phyloP scores from a whole-genome alignment of 805 yeast genomes.

The Danielia reshetovae region DNA sequence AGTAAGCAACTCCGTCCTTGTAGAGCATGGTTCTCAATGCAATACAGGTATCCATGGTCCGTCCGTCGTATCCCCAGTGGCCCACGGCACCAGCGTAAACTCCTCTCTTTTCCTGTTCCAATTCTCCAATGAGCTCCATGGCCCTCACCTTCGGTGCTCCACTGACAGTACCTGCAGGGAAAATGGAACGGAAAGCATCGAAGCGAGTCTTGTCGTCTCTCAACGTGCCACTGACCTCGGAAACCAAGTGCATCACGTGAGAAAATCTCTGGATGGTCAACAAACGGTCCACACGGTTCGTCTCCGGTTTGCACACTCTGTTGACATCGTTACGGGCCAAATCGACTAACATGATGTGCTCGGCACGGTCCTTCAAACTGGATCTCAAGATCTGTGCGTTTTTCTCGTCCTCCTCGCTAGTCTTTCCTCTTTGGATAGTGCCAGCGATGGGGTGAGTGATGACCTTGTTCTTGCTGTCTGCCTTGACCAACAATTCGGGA shows the following conservation, averaged over 20 bases:
- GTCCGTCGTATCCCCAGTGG: conserved; percentile 94
- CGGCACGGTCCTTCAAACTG: conserved; percentile 91
- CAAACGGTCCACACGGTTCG: conserved; percentile 84
- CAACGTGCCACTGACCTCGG: conserved; percentile 89
- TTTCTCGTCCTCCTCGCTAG: conserved; percentile 85
- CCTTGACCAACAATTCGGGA: conserved; percentile 87
- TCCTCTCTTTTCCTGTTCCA: conserved; percentile 91
- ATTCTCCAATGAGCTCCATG: conserved; percentile 87
- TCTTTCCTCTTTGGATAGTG: conserved; percentile 84
- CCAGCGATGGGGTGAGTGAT: conserved; percentile 99
- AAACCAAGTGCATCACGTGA: conserved; percentile 95
- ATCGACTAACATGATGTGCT: conserved; percentile 98
- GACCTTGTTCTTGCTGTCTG: conserved; percentile 67
- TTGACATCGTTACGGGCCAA: conserved; percentile 95
- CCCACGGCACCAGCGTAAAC: conserved; percentile 99
- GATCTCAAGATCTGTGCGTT: conserved; percentile 70
- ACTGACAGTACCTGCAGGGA: conserved; percentile 98
- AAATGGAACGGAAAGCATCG: conserved; percentile 95
- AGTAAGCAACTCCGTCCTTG: conserved; percentile 83
- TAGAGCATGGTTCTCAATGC: conserved; percentile 96
- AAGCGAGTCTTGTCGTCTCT: conserved; percentile 82
- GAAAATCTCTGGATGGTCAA: conserved; percentile 90
- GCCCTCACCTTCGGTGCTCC: conserved; percentile 99
- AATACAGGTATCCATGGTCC: conserved; percentile 94
- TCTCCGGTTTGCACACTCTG: conserved; percentile 83